Evolutionary conservation across 306 rosid genomes (phyloP).

Genomic region (Citrullus amarus): DNA sequence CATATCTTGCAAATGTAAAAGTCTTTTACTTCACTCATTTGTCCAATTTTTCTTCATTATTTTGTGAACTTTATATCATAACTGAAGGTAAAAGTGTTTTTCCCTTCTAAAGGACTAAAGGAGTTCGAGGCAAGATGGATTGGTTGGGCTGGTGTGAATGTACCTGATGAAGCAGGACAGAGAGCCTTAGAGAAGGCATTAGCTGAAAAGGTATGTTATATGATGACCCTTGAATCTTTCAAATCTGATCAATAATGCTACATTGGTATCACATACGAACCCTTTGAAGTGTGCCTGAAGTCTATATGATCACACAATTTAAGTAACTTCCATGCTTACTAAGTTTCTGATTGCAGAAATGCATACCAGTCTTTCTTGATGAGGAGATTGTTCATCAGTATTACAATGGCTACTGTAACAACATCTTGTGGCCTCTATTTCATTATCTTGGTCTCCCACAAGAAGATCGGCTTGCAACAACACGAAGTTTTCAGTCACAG

Average conservation of each 20-base stretch:
- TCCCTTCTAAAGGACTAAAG: conserved; percentile 68
- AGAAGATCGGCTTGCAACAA: conserved; percentile 93
- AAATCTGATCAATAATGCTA: neutral
- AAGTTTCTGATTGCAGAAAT: conserved; percentile 47
- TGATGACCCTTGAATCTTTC: neutral
- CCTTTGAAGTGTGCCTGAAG: neutral
- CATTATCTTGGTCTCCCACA: conserved; percentile 96
- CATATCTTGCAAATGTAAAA: neutral
- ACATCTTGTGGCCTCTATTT: conserved; percentile 92
- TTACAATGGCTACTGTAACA: conserved; percentile 96
- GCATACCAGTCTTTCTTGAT: conserved; percentile 88
- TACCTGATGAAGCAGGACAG: conserved; percentile 72
- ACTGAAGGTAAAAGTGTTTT: conserved; percentile 15
- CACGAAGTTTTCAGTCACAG: conserved; percentile 85
- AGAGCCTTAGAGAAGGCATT: conserved; percentile 64
- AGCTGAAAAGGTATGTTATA: conserved; percentile 62
- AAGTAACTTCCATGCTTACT: neutral
- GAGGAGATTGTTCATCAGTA: conserved; percentile 89
- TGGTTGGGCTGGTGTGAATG: conserved; percentile 99
- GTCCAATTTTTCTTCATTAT: neutral
- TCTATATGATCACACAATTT: neutral
- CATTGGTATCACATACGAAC: neutral
- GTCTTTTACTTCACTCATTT: neutral
- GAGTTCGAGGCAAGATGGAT: conserved; percentile 97
- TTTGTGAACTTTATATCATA: conserved; percentile 4